A percentile compares a stretch with the other conserved stretches of the same genome.
These are phyloP conservation scores for Grosmannia huntii DNA, from an alignment of 2,329 filamentous ascomycete species.

Conservation along the genomic window DNA sequence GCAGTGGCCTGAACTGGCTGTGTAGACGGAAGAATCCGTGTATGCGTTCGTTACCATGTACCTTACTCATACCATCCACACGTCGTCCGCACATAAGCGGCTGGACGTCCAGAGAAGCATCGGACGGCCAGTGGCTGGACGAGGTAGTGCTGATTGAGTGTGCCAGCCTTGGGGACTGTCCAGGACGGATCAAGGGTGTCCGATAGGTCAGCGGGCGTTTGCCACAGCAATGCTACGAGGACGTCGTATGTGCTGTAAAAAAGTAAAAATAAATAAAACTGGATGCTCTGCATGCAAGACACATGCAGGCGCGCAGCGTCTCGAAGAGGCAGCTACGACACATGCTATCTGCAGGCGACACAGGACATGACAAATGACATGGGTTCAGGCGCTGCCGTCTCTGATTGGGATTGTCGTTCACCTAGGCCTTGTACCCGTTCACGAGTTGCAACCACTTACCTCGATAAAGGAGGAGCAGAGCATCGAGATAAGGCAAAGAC, in stretches of 20 bases:
- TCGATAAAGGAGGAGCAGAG: neutral
- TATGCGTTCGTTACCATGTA: too few relatives aligned
- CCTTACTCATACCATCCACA: too few relatives aligned
- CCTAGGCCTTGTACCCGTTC: too few relatives aligned
- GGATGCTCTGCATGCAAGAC: neutral
- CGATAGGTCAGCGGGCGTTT: neutral
- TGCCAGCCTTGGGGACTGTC: neutral
- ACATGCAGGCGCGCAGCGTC: neutral
- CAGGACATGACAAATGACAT: neutral
- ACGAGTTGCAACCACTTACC: neutral
- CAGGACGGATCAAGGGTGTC: neutral
- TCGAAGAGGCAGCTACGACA: neutral
- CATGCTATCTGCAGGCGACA: neutral
- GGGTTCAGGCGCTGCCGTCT: neutral
- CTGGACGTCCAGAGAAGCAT: too few relatives aligned
- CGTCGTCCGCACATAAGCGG: too few relatives aligned
- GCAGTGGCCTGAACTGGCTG: neutral
- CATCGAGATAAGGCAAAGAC: neutral
- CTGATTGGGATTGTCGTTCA: too few relatives aligned
- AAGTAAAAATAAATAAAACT: neutral
- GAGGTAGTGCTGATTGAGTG: neutral
- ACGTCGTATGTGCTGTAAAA: neutral
- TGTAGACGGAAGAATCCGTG: neutral
- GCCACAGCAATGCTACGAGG: too few relatives aligned
- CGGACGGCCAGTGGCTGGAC: neutral